These are phyloP conservation scores for Trichoderma arundinaceum DNA, from an alignment of 2,329 filamentous ascomycete genomes.

Conservation along the genomic window DNA sequence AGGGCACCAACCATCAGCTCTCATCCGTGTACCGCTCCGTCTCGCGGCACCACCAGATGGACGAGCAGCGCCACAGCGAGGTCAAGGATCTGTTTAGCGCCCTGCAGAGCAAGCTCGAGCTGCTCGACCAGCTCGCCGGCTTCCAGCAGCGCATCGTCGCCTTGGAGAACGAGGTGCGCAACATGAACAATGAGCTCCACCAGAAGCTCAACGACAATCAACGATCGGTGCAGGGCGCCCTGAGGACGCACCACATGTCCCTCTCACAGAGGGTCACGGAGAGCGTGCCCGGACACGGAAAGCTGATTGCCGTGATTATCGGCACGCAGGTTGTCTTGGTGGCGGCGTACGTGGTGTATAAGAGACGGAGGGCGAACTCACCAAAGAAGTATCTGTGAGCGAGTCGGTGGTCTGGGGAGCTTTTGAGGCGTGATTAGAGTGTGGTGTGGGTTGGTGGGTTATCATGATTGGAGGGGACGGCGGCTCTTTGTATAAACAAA, in stretches of 20 bases:
- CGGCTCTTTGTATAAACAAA: constrained; percentile 23
- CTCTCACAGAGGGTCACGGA: constrained; percentile 56
- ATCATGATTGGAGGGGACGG: constrained; percentile 9
- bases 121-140: constrained; percentile 52
- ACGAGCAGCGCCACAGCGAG: constrained; percentile 64
- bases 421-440: constrained; percentile 33
- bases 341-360: constrained; percentile 75
- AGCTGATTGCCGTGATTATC: constrained; percentile 71
- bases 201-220: constrained; percentile 58
- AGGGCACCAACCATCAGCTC: constrained; percentile 72
- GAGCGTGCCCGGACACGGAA: constrained; percentile 56
- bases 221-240: constrained; percentile 58
- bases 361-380: constrained; percentile 72
- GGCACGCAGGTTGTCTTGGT: constrained; percentile 75
- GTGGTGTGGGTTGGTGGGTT: neutral
- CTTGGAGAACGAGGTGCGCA: constrained; percentile 64
- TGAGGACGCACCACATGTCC: constrained; percentile 56
- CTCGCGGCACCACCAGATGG: constrained; percentile 54
- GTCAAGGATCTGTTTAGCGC: constrained; percentile 55
- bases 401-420: neutral
- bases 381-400: constrained; percentile 88
- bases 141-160: constrained; percentile 55
- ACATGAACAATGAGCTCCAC: constrained; percentile 60
- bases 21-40: constrained; percentile 65
- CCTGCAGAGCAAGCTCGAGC: constrained; percentile 53